Evolutionary conservation across 31 red algal species (phyloP).

Genomic region (Endocladia muricata): DNA sequence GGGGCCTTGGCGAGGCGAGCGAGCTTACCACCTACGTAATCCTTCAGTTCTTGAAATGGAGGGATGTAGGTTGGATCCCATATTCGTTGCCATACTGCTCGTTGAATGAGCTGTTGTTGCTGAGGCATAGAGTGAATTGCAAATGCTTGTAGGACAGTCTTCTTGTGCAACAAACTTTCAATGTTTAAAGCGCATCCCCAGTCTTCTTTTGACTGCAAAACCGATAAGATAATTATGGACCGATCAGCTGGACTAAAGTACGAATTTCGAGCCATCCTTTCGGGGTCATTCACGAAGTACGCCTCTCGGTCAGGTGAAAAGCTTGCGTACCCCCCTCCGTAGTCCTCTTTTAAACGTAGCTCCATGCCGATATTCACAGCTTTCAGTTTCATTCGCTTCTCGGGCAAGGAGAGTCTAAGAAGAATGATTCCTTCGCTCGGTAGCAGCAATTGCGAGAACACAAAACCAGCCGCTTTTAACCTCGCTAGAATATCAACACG

Average conservation of each 20-base stretch:
- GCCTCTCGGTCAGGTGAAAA: constrained; percentile 32
- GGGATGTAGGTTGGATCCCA: constrained; percentile 46
- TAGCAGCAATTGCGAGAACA: constrained; percentile 71
- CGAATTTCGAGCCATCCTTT: background rate
- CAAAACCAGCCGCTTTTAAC: constrained; percentile 66
- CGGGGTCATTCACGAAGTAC: constrained; percentile 49
- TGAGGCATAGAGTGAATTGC: constrained; percentile 46
- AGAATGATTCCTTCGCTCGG: constrained; percentile 47
- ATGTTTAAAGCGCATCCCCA: constrained; percentile 84
- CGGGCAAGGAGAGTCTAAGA: constrained; percentile 56
- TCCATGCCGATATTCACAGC: constrained; percentile 46
- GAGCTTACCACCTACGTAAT: constrained; percentile 78
- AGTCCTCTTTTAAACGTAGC: constrained; percentile 48
- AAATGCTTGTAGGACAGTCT: constrained; percentile 54
- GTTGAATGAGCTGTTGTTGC: constrained; percentile 19
- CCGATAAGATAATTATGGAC: constrained; percentile 38
- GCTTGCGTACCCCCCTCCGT: constrained; percentile 56
- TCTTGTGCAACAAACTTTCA: constrained; percentile 33
- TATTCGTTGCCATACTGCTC: constrained; percentile 35
- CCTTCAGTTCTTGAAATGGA: constrained; percentile 57
- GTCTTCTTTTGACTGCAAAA: constrained; percentile 65
- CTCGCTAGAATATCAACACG: constrained; percentile 71
- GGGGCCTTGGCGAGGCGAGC: background rate
- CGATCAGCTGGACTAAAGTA: constrained; percentile 77
- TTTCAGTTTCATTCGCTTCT: constrained; percentile 49